Evolutionary conservation across 2,329 filamentous ascomycete genomes (phyloP).

Genomic region (Trichoderma gracile): DNA sequence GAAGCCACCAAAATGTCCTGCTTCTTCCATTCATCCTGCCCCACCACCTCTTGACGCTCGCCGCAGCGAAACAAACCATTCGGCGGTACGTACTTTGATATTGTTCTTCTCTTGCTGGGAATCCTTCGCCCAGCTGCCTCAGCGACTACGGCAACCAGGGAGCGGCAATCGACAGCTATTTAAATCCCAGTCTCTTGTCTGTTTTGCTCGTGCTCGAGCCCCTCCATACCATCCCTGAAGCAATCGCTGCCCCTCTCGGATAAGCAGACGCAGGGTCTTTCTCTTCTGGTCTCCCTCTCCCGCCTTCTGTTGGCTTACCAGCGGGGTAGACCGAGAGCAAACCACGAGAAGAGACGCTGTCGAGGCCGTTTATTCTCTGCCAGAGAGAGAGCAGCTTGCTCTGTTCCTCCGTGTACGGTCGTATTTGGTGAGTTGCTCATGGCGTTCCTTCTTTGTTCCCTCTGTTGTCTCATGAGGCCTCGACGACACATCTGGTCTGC

Average conservation of each 20-base stretch:
- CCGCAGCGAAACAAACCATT: conserved; percentile 1
- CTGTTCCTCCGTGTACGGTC: neutral
- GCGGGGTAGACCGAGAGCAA: conserved; percentile 3
- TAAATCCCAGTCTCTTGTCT: conserved; percentile 15
- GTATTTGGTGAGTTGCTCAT: conserved; percentile 20
- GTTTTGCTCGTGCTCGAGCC: neutral
- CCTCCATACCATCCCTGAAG: conserved; percentile 17
- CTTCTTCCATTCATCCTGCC: neutral
- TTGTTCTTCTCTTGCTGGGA: conserved; percentile 19
- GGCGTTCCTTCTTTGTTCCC: neutral
- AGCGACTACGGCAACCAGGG: neutral
- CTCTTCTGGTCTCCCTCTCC: neutral
- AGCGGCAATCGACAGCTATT: neutral
- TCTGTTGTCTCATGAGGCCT: neutral
- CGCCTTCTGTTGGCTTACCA: neutral
- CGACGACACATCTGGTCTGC: neutral
- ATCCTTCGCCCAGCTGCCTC: neutral
- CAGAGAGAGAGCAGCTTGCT: conserved; percentile 1
- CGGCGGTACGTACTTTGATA: conserved; percentile 18
- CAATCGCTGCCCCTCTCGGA: neutral
- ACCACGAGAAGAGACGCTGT: neutral
- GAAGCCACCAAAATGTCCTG: too few species aligned
- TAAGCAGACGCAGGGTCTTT: neutral
- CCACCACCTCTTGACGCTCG: neutral
- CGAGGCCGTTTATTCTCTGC: neutral